These are phyloP conservation scores for Herpetospermum pedunculosum DNA, from an alignment of 306 rosid genomes.

Conservation along the genomic window DNA sequence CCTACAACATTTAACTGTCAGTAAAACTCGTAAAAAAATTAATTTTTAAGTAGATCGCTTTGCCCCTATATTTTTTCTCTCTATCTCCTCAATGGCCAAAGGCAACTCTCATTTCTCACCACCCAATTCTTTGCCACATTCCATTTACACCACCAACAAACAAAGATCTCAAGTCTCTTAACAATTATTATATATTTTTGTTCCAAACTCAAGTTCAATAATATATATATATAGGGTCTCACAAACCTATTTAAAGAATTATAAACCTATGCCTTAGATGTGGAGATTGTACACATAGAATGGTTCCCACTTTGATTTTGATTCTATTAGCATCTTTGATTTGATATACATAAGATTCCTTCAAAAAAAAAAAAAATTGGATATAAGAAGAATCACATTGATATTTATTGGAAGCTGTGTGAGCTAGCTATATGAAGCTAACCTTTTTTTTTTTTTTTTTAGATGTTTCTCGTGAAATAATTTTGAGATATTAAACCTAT, in stretches of 20 bases:
- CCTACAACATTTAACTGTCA: too few species aligned
- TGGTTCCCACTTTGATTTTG: background rate
- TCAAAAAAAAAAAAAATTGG: too few species aligned
- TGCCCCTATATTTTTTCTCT: too few species aligned
- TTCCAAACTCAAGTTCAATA: background rate
- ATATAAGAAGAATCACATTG: too few species aligned
- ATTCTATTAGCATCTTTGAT: background rate
- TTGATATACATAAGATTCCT: background rate
- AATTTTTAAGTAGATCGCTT: too few species aligned
- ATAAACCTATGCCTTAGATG: background rate
- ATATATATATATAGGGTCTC: background rate
- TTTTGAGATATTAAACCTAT: too few species aligned
- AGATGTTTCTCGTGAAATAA: too few species aligned
- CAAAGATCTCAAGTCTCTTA: background rate
- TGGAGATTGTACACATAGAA: background rate
- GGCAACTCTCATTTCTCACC: background rate
- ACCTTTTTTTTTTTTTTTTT: too few species aligned
- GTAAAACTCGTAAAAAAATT: too few species aligned
- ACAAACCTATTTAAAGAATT: background rate
- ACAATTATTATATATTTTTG: background rate
- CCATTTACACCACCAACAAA: background rate
- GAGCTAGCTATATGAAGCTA: background rate
- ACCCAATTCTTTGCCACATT: background rate
- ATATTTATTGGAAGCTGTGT: too few species aligned
- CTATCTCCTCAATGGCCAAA: too few species aligned